Conservation (phyloP, 179 eudicot genomes). For the Beta corolliflora region DNA sequence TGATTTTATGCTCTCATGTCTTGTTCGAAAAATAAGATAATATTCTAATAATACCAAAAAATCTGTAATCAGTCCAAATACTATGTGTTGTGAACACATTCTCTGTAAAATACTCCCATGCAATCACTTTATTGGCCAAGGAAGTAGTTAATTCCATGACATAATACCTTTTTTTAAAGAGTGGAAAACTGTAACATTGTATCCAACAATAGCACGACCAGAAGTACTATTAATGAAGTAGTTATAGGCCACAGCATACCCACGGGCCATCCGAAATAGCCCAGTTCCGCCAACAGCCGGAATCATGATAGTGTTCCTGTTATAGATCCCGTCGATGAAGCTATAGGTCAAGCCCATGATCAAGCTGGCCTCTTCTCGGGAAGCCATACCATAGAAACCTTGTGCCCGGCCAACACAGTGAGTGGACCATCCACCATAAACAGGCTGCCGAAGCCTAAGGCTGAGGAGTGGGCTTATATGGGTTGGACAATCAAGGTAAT, state of each 20-base stretch:
- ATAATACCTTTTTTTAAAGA: conserved; percentile 20
- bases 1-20: too few relatives aligned
- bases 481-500: conserved; percentile 6
- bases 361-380: conserved; percentile 21
- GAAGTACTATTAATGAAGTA: conserved; percentile 27
- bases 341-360: conserved; percentile 32
- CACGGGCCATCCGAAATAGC: conserved; percentile 52
- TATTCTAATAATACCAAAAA: too few relatives aligned
- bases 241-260: conserved; percentile 39
- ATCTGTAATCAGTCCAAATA: too few relatives aligned
- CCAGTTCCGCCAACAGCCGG: conserved; percentile 51
- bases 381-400: conserved; percentile 33
- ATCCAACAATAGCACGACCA: conserved; percentile 48
- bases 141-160: too few relatives aligned
- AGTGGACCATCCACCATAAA: conserved; percentile 39
- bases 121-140: too few relatives aligned
- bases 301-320: conserved; percentile 33
- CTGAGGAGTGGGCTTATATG: too few relatives aligned
- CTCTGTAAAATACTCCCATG: too few relatives aligned
- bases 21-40: too few relatives aligned
- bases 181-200: conserved; percentile 42
- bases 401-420: conserved; percentile 51
- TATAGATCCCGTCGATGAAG: conserved; percentile 39
- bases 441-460: conserved; percentile 40
- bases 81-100: too few relatives aligned